Evolutionary conservation across 2,329 filamentous ascomycete genomes (phyloP).

Genomic region (Ophiostoma himal-ulmi): DNA sequence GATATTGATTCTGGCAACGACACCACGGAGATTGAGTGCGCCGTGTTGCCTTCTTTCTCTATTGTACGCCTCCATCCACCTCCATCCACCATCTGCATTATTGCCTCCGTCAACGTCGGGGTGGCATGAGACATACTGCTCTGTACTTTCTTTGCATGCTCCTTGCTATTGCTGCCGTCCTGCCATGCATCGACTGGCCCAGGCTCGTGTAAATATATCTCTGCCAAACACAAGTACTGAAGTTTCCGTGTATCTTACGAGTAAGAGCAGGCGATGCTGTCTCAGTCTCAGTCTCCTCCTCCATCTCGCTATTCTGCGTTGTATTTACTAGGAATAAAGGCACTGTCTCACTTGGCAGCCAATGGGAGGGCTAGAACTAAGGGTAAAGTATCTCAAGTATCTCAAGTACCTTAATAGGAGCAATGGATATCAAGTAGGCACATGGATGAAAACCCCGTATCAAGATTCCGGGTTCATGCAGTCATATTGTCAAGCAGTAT

Average conservation of each 20-base stretch:
- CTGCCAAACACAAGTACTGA: background rate
- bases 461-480: background rate
- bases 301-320: background rate
- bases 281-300: background rate
- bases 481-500: background rate
- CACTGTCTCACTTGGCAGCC: background rate
- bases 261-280: background rate
- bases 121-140: constrained; percentile 2
- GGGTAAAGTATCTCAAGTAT: background rate
- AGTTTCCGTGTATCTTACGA: background rate
- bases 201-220: background rate
- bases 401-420: background rate
- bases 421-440: background rate
- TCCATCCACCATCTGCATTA: background rate
- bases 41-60: background rate
- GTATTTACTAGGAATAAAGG: background rate
- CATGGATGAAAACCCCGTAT: background rate
- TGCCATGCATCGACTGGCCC: constrained; percentile 13
- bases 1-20: background rate
- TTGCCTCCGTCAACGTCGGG: background rate
- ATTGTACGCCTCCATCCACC: background rate
- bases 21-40: background rate
- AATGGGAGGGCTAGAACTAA: background rate
- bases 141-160: constrained; percentile 1
- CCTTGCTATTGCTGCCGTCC: constrained; percentile 4